Evolutionary conservation across 108 stramenopile genomes (phyloP).

Genomic region (Cyclotella choctawhatcheeana): DNA sequence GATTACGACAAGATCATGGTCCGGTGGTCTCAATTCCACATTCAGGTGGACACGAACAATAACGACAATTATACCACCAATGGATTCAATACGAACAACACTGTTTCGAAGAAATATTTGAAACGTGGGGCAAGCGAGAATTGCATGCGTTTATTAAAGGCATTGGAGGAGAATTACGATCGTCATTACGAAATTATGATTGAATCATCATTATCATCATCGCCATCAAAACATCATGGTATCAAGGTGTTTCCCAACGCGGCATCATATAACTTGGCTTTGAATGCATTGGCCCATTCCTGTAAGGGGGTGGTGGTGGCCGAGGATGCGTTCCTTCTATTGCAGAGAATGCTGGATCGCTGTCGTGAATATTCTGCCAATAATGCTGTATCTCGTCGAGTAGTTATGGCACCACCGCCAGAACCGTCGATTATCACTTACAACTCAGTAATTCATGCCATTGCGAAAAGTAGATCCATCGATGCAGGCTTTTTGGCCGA

Average conservation of each 20-base stretch:
- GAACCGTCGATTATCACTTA: constrained; percentile 59
- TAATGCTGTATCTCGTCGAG: not conserved
- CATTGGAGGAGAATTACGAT: constrained; percentile 44
- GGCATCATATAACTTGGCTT: constrained; percentile 39
- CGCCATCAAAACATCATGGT: not conserved
- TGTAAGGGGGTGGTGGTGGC: constrained; percentile 18
- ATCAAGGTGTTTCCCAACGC: constrained; percentile 33
- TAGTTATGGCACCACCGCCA: constrained; percentile 17
- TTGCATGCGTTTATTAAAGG: constrained; percentile 25
- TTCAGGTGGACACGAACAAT: not conserved
- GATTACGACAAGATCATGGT: constrained; percentile 48
- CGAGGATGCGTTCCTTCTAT: constrained; percentile 12
- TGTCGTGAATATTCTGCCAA: constrained; percentile 10
- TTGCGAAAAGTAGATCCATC: constrained; percentile 51
- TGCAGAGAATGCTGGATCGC: constrained; percentile 42
- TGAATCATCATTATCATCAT: not conserved
- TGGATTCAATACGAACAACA: not conserved
- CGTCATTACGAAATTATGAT: constrained; percentile 7
- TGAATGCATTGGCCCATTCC: constrained; percentile 37
- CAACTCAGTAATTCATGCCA: constrained; percentile 60
- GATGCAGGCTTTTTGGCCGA: constrained; percentile 56
- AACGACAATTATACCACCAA: not conserved
- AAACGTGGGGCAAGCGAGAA: constrained; percentile 26
- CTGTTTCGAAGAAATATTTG: not conserved
- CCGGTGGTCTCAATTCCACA: constrained; percentile 31